Evolutionary conservation across 2,329 filamentous ascomycete genomes (phyloP), one percentile per base, ranked within the genome.

Genomic region (Xylaria sp.): DNA sequence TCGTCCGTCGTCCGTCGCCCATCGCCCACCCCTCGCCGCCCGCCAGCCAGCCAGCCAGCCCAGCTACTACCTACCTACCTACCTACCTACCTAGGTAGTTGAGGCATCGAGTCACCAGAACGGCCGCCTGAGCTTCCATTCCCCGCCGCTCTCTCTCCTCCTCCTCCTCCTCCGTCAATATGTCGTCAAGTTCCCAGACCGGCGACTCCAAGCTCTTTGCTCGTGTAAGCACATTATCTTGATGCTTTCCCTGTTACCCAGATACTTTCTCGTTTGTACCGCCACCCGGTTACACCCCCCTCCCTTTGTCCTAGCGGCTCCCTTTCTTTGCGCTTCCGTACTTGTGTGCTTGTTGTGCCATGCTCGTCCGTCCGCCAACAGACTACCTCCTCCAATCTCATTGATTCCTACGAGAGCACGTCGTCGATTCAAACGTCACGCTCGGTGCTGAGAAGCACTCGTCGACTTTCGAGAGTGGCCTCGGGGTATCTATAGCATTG

Each of bases 181-280:
- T 89, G 87, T 85, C 87, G 76, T 83, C 85, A 70, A 83, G 84
- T 71, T 83, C 90, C 82, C 93, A 93, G 84, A 44, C 70, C 21
- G 94, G 96, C 83, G 96, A 98, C 90, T 97, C 96, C 84, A 98
- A 98, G 89, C 91, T 99, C 84, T 99, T 99, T 86, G 95, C 96
- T 82, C 91, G 96, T 86, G 96, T 99, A 88, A 86, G 87, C 82
- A 50, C 64, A 69, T 69, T 54, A 35, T 71, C 64, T 69, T 44
- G 60, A 32, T 68, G n/a, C 51, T 42, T 60, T 53, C 37, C 32
- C 44, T 37, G 42, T 54, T 23, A 25, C 29, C 50, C 29, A 58
- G 32, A 40, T 51, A 60, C 48, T 47, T 63, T 32, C 35, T 65
- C 13, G 13, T 29, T 50, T 44, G 60, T 63, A 51, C 40, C 58